Conservation (phyloP, 257 asterid species). For the Salvia splendens region DNA sequence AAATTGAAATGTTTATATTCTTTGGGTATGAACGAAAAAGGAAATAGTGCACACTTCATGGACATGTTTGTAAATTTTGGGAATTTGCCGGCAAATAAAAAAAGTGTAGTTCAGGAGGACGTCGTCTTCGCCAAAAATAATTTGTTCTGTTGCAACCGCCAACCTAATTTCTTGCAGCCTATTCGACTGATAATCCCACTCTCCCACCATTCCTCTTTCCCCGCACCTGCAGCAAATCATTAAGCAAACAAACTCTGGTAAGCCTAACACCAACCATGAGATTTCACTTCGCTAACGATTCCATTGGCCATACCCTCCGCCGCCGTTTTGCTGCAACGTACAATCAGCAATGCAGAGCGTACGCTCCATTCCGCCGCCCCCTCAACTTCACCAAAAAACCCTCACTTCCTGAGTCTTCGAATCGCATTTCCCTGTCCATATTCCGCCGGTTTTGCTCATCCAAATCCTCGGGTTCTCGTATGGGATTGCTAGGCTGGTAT, state of each 20-base stretch:
- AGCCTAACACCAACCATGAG: constrained; percentile 44
- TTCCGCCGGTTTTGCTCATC: constrained; percentile 38
- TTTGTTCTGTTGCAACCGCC: constrained; percentile 4
- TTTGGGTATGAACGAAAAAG: too few species aligned
- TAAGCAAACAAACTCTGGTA: neutral
- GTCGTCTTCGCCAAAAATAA: neutral
- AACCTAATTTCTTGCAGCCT: neutral
- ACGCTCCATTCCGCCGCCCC: constrained; percentile 33
- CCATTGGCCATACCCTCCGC: constrained; percentile 38
- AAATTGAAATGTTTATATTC: too few species aligned
- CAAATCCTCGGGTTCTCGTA: constrained; percentile 38
- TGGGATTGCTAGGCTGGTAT: constrained; percentile 71
- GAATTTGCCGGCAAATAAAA: too few species aligned
- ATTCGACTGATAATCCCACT: neutral
- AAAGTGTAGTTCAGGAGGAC: too few species aligned
- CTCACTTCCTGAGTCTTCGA: constrained; percentile 32
- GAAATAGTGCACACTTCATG: too few species aligned
- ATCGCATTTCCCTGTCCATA: constrained; percentile 13
- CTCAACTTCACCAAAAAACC: constrained; percentile 22
- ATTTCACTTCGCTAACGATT: constrained; percentile 36
- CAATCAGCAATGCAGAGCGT: constrained; percentile 39
- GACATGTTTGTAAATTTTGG: too few species aligned
- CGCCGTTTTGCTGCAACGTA: constrained; percentile 31
- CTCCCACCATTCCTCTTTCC: neutral
- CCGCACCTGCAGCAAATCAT: neutral